These are phyloP conservation scores for Nelumbo lutea DNA, from an alignment of 164 flowering plant species.

Conservation along the genomic window DNA sequence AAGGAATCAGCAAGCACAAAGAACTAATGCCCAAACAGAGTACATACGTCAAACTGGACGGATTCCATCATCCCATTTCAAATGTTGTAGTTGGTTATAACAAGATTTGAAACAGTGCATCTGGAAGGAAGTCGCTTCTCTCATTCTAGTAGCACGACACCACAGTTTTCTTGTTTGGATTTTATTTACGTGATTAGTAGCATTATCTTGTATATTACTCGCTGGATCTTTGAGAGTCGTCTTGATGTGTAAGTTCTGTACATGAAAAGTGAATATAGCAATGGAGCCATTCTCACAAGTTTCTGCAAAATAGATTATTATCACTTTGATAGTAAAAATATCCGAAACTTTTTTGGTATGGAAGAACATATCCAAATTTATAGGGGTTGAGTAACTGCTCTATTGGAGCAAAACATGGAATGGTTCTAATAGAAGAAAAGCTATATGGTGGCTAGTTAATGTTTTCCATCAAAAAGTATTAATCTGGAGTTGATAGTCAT, in stretches of 20 bases:
- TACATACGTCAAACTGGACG: conserved; percentile 68
- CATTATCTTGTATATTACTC: neutral
- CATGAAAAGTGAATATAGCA: neutral
- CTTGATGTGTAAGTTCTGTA: neutral
- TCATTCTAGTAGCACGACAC: neutral
- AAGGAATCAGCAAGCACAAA: conserved; percentile 53
- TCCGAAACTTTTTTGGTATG: neutral
- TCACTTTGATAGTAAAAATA: neutral
- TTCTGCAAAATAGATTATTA: neutral
- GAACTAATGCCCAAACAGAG: conserved; percentile 60
- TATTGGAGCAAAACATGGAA: neutral
- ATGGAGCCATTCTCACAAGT: neutral
- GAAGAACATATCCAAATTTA: neutral
- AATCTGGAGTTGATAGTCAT: too few species aligned
- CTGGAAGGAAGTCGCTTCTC: neutral
- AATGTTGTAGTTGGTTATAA: conserved; percentile 60
- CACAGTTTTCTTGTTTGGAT: neutral
- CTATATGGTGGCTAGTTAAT: too few species aligned
- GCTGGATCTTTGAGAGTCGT: neutral
- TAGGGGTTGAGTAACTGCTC: neutral
- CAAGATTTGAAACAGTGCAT: neutral
- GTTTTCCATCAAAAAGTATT: too few species aligned
- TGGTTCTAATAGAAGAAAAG: neutral
- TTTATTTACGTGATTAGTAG: neutral
- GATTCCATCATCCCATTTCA: conserved; percentile 45